A percentile compares a stretch with the other conserved stretches of the same genome.
phyloP scores from a whole-genome alignment of 2,329 filamentous ascomycete genomes.

The Neurospora sp. region DNA sequence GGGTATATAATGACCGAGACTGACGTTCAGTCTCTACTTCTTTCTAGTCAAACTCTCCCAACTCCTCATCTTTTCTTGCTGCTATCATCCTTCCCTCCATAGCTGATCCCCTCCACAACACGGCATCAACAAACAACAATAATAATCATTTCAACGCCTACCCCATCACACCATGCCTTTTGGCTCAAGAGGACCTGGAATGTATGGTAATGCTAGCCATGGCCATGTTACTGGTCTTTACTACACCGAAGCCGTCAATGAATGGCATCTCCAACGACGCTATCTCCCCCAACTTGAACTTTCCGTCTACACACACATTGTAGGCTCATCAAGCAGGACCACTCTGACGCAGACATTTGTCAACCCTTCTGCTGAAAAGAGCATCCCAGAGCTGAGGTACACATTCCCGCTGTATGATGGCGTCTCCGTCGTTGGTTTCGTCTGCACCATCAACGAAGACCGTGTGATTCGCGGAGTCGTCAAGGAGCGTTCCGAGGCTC shows the following conservation, averaged over 20 bases:
- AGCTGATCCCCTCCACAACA: neutral
- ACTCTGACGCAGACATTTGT: slow-evolving; percentile 47
- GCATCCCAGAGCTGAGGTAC: slow-evolving; percentile 50
- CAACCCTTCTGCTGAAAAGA: slow-evolving; percentile 36
- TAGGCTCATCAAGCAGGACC: slow-evolving; percentile 41
- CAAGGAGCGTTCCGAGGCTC: slow-evolving; percentile 55
- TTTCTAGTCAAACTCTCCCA: neutral
- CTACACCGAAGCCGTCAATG: slow-evolving; percentile 13
- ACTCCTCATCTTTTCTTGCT: neutral
- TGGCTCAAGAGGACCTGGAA: neutral
- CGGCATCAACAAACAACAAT: neutral
- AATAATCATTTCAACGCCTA: neutral
- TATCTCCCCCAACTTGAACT: slow-evolving; percentile 52
- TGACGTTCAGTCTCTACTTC: neutral
- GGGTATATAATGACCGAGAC: neutral
- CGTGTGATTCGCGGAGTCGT: slow-evolving; percentile 55
- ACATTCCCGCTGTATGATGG: slow-evolving; percentile 65
- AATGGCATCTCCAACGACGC: slow-evolving; percentile 8
- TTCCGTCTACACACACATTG: slow-evolving; percentile 50
- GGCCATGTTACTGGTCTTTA: slow-evolving; percentile 27
- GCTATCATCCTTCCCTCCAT: neutral
- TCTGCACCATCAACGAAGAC: slow-evolving; percentile 50
- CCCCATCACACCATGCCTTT: neutral
- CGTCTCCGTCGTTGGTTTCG: slow-evolving; percentile 59
- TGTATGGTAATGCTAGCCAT: neutral